Evolutionary conservation across 2,329 filamentous ascomycete species (phyloP), one percentile per base, ranked within the genome.

Genomic region (Penicillium sp.): DNA sequence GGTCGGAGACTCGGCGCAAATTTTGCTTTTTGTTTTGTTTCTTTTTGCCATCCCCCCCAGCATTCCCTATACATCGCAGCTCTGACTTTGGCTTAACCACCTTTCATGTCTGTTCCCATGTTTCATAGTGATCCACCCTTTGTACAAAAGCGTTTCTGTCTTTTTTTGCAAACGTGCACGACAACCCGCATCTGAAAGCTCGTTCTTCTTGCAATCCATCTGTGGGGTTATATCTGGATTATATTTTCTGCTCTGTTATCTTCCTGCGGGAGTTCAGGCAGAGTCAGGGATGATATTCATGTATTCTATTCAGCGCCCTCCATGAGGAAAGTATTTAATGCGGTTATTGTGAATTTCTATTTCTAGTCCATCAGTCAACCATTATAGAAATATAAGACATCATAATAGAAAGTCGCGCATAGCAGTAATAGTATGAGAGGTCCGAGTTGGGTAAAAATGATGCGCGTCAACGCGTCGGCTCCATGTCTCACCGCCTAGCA

Each of bases 111-210:
- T 32, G 36, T 48, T 48, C 32, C 29, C 31, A 35, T 53, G 39
- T 42, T 33, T 43, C 33, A 45, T 46, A 52, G 31, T 50, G 38
- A 32, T 37, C 29, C 27, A 35, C 36, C 43, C 39, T 50, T 53
- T 63, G 59, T 63, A 63, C 54, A 64, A 61, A 64, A 62, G 54
- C 51, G 44, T 59, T 53, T 46, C 26, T 48, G 43, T 44, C 44
- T 38, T 32, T 34, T 7, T 15, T 26, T 46, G 42, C 45, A 42
- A 39, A 38, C 28, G 35, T 49, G 43, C 43, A 45, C 33, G 36
- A 39, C 35, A 41, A 7, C 29, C 36, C 28, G 43, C 41, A 40
- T 41, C 36, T 43, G 31, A 48, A 39, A 30, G 41, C 25, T 39
- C 45, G 14, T 27, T 26, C 36, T 42, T 36, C 39, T 33, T 45